phyloP scores from a whole-genome alignment of 2,329 filamentous ascomycete species.

The Fusarium papillatum region DNA sequence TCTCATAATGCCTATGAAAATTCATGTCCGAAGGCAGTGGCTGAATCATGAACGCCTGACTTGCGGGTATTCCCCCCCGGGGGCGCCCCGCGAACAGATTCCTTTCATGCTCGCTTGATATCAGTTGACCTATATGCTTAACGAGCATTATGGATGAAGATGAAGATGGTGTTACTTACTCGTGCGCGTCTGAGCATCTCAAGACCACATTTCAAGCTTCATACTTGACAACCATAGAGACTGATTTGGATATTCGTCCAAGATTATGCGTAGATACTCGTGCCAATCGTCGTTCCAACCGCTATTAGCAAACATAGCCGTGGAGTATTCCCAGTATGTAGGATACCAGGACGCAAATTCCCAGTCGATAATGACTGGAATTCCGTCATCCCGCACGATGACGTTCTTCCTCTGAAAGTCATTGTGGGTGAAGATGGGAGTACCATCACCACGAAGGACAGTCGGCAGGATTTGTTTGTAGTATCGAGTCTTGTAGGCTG shows the following conservation, averaged over 20 bases:
- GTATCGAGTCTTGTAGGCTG: constrained; percentile 14
- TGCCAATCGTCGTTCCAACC: constrained; percentile 41
- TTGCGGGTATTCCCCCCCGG: no score
- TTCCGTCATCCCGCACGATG: constrained; percentile 22
- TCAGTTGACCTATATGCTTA: background rate
- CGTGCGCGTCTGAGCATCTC: background rate
- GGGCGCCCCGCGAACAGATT: no score
- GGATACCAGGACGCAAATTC: constrained; percentile 42
- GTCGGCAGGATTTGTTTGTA: constrained; percentile 18
- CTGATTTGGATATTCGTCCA: constrained; percentile 39
- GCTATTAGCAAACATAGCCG: constrained; percentile 23
- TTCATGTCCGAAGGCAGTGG: no score
- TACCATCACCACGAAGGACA: constrained; percentile 4
- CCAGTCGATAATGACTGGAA: constrained; percentile 37
- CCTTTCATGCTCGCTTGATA: no score
- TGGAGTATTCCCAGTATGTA: constrained; percentile 40
- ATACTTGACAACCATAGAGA: constrained; percentile 34
- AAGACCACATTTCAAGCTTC: constrained; percentile 30
- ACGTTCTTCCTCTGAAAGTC: constrained; percentile 43
- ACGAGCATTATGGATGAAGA: no score
- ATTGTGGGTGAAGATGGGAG: constrained; percentile 35
- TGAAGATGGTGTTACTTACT: no score
- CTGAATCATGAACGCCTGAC: no score
- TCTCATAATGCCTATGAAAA: no score
- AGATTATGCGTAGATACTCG: constrained; percentile 24